Evolutionary conservation across 2,329 filamentous ascomycete genomes (phyloP).

Genomic region (Trematosphaeria pertusa): DNA sequence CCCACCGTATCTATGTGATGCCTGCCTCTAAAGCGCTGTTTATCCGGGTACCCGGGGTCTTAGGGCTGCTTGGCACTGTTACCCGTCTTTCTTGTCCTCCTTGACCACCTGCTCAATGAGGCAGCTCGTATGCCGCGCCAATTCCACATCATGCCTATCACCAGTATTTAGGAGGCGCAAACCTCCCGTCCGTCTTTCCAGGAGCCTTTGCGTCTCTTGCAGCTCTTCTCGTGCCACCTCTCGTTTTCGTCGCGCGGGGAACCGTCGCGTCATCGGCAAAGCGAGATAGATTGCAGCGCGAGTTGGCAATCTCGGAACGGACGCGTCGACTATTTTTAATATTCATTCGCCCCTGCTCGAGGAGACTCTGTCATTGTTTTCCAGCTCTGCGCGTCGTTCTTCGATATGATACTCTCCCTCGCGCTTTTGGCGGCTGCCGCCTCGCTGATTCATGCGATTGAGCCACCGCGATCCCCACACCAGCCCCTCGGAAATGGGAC

Average conservation of each 20-base stretch:
- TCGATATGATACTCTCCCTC: constrained; percentile 37
- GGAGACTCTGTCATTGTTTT: not conserved
- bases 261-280: not conserved
- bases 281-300: constrained; percentile 1
- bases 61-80: constrained; percentile 38
- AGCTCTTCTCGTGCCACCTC: constrained; percentile 1
- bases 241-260: not conserved
- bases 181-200: not conserved
- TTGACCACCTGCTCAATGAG: constrained; percentile 43
- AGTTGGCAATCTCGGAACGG: not conserved
- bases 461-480: constrained; percentile 61
- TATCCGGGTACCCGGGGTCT: constrained; percentile 41
- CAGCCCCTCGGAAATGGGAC: constrained; percentile 64
- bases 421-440: constrained; percentile 33
- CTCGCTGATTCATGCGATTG: constrained; percentile 45
- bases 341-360: not conserved
- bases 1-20: too few species aligned
- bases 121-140: constrained; percentile 37
- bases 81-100: constrained; percentile 32
- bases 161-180: constrained; percentile 24
- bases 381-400: not conserved
- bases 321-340: not conserved
- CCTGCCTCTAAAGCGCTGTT: constrained; percentile 27
- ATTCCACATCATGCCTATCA: constrained; percentile 28
- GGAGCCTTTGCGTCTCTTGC: not conserved